phyloP scores from a whole-genome alignment of 2,329 filamentous ascomycete genomes.

The Ceratocystis colombiana region DNA sequence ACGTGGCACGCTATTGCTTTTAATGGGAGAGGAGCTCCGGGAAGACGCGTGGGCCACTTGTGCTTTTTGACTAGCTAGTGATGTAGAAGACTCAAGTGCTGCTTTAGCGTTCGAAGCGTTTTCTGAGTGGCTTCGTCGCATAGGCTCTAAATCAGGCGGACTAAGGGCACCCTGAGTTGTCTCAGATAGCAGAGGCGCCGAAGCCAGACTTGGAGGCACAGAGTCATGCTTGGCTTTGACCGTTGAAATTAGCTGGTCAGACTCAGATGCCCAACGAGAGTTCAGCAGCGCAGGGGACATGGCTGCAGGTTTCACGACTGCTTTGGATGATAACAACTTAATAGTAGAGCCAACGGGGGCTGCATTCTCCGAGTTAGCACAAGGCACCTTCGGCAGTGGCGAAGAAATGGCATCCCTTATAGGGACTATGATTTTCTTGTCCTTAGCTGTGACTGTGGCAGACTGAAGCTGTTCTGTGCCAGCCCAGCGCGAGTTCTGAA shows the following conservation, averaged over 20 bases:
- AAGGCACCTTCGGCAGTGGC: neutral
- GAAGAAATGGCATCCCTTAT: neutral
- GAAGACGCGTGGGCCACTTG: neutral
- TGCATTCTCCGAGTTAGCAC: neutral
- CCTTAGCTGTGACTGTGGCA: neutral
- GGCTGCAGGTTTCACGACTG: neutral
- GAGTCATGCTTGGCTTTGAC: neutral
- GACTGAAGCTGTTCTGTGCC: neutral
- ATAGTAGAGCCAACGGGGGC: neutral
- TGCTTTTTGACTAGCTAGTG: neutral
- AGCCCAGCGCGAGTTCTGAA: conserved; percentile 20
- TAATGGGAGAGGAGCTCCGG: neutral
- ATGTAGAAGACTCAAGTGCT: neutral
- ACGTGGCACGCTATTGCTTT: neutral
- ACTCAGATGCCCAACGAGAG: conserved; percentile 23
- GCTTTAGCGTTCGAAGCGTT: neutral
- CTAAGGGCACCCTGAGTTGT: neutral
- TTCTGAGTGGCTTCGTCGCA: neutral
- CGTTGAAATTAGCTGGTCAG: neutral
- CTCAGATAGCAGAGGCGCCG: neutral
- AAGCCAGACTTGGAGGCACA: neutral
- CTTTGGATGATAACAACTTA: neutral
- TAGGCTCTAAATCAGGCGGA: neutral
- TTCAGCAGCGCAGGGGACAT: conserved; percentile 1
- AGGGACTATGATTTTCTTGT: neutral